Base-by-base conservation (phyloP, 352 stramenopile genomes). In the Phytopythium oedochilum region DNA sequence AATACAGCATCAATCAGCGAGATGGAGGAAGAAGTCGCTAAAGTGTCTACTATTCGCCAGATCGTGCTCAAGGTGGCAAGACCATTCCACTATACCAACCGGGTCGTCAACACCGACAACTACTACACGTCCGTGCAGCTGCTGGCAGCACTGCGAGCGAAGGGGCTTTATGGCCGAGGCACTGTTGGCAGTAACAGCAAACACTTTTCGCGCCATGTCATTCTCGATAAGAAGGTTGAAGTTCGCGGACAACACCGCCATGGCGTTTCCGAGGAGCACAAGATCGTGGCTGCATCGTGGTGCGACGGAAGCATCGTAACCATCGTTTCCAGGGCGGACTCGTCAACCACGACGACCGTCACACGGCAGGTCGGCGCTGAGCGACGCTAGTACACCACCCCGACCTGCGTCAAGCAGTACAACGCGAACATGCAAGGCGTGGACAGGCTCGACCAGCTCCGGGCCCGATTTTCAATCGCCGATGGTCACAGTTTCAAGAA, bases 51-150 rank as follows among this genome's bases (percentile, higher is more conserved):
- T 9, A 32, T 32, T 9, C 29, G 29, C 5, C 38, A 0, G 0
- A n/a, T 6, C n/a, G 63, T 69, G 11, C 34, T 73, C 18, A 56
- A 77, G 38, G 55, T 77, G 0, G 58, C 54, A 10, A 51, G 43
- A 7, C 60, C 60, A 14, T 56, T 66, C n/a, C 57, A 63, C 40
- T 14, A 51, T 18, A 59, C 57, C 0, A 55, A 51, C 2, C 55
- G 68, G 0, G 40, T 77, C 3, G 43, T 77, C 23, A 73, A 71
- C 35, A 54, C 48, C 1, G 68, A 73, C 46, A 73, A 71, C 52
- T 77, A 61, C 57, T 77, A 73, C 52, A 77, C 57, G 3, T 71
- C 61, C 5, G 59, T 71, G 14, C 52, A 66, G 20, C 32, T 73
- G 1, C 49, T 73, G 1, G 28, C 45, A 5, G 50, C 49, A 2